These are phyloP conservation scores for Diaporthe batatas DNA, from an alignment of 2,329 filamentous ascomycete genomes.

Conservation along the genomic window DNA sequence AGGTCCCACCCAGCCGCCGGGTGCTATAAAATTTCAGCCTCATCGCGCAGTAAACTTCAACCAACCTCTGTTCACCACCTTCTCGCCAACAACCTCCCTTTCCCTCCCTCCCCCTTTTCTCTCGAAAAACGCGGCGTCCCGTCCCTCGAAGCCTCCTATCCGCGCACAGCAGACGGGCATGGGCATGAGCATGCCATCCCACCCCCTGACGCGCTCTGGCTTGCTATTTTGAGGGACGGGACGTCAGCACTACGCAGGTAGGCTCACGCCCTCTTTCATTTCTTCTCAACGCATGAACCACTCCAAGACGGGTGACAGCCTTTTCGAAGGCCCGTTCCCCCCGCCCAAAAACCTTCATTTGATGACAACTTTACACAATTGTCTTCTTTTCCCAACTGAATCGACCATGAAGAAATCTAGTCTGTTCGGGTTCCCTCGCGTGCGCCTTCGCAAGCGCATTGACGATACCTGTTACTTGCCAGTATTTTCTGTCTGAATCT, in stretches of 20 bases:
- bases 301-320: slow-evolving; percentile 27
- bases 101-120: not conserved
- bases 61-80: not conserved
- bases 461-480: slow-evolving; percentile 85
- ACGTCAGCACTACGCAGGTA: slow-evolving; percentile 18
- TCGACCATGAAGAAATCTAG: slow-evolving; percentile 86
- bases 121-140: not conserved
- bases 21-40: slow-evolving; percentile 37
- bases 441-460: slow-evolving; percentile 62
- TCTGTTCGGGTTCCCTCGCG: slow-evolving; percentile 70
- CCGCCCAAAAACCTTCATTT: slow-evolving; percentile 56
- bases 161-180: not conserved
- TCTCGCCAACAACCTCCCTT: not conserved
- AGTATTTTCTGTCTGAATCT: slow-evolving; percentile 84
- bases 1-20: slow-evolving; percentile 10
- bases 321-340: not conserved
- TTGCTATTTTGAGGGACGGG: not conserved
- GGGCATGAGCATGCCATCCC: not conserved
- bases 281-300: slow-evolving; percentile 26
- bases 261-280: slow-evolving; percentile 6
- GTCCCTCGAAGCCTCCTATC: not conserved
- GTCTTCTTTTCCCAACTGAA: slow-evolving; percentile 92
- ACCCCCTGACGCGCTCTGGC: not conserved
- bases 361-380: slow-evolving; percentile 78
- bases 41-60: slow-evolving; percentile 43